Evolutionary conservation across 2,329 filamentous ascomycete genomes (phyloP).

Genomic region (Atkinsonella texensis): DNA sequence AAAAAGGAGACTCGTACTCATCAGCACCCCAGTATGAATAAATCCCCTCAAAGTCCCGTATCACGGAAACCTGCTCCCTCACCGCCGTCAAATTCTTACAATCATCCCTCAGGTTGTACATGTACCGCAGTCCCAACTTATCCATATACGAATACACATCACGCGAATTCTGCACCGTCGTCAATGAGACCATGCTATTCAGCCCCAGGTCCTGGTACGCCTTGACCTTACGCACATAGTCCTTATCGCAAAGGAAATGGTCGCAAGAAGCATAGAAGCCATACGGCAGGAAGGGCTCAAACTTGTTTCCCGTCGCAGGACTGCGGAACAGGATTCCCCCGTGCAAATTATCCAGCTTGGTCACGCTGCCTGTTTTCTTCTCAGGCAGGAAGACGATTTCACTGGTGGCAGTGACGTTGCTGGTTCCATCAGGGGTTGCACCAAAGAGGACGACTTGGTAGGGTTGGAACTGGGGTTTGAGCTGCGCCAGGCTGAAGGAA

Average conservation of each 20-base stretch:
- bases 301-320: slow-evolving; percentile 20
- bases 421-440: slow-evolving; percentile 16
- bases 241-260: slow-evolving; percentile 28
- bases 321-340: slow-evolving; percentile 30
- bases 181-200: slow-evolving; percentile 33
- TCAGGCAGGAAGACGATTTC: slow-evolving; percentile 31
- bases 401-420: slow-evolving; percentile 23
- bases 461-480: slow-evolving; percentile 23
- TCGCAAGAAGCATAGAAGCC: slow-evolving; percentile 32
- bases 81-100: slow-evolving; percentile 32
- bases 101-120: slow-evolving; percentile 32
- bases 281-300: slow-evolving; percentile 31
- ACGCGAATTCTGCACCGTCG: slow-evolving; percentile 24
- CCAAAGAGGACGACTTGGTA: slow-evolving; percentile 29
- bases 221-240: slow-evolving; percentile 20
- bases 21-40: slow-evolving; percentile 35
- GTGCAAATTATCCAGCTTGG: slow-evolving; percentile 32
- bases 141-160: slow-evolving; percentile 28
- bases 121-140: slow-evolving; percentile 24
- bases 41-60: slow-evolving; percentile 26
- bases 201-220: slow-evolving; percentile 26
- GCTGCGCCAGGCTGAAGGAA: slow-evolving; percentile 22
- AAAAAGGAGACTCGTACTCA: slow-evolving; percentile 20
- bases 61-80: slow-evolving; percentile 24
- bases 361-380: slow-evolving; percentile 29